These are phyloP conservation scores for Suillus cothurnatus DNA, from an alignment of 768 basidiomycete species.

Conservation along the genomic window DNA sequence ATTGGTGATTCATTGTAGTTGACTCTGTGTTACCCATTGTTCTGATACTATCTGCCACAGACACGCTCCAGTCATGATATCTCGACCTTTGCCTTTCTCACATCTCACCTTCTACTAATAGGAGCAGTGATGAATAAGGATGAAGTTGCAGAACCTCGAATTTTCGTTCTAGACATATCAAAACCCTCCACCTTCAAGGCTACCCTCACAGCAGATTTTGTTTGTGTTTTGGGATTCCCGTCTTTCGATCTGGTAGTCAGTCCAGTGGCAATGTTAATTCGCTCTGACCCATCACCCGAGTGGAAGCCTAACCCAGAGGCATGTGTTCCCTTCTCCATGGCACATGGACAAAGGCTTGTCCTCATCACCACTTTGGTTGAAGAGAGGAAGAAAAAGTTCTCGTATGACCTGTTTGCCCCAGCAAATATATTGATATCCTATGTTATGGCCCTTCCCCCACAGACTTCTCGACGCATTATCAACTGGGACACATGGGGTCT, in stretches of 20 bases:
- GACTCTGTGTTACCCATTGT: background rate
- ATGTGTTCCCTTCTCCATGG: background rate
- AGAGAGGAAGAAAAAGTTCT: background rate
- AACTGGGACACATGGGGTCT: slow-evolving; percentile 60
- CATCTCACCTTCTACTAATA: background rate
- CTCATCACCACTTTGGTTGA: background rate
- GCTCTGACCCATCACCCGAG: background rate
- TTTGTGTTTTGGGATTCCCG: background rate
- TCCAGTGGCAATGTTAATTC: background rate
- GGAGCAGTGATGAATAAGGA: background rate
- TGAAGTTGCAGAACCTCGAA: background rate
- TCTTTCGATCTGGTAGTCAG: background rate
- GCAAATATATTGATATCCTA: background rate
- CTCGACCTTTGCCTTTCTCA: background rate
- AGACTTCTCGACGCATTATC: slow-evolving; percentile 22
- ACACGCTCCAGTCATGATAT: background rate
- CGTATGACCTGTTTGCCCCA: background rate
- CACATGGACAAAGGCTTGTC: background rate
- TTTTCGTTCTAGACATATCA: background rate
- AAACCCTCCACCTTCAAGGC: background rate
- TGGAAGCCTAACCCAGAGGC: background rate
- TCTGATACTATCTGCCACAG: background rate
- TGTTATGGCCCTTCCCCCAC: background rate
- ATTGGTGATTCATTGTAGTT: background rate
- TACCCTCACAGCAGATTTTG: background rate